Evolutionary conservation across 2,329 filamentous ascomycete species (phyloP).

Genomic region (Fusarium euwallaceae): DNA sequence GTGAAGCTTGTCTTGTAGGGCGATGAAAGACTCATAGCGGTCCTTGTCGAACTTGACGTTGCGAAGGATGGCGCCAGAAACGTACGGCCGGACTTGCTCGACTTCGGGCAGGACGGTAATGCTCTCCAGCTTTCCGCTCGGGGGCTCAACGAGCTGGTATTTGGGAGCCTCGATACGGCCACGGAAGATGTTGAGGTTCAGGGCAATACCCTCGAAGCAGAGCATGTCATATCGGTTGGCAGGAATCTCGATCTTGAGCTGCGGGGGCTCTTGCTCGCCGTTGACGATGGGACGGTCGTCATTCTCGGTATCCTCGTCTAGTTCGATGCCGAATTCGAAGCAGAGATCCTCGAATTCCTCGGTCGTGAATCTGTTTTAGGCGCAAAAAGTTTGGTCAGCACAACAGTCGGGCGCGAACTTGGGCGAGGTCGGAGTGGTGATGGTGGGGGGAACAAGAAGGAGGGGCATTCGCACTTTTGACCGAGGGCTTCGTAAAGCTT

Average conservation of each 20-base stretch:
- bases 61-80: constrained; percentile 89
- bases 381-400: constrained; percentile 37
- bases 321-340: constrained; percentile 98
- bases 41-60: constrained; percentile 93
- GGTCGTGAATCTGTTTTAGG: constrained; percentile 78
- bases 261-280: constrained; percentile 86
- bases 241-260: constrained; percentile 98
- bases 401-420: constrained; percentile 12
- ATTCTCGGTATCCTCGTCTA: constrained; percentile 94
- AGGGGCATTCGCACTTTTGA: constrained; percentile 72
- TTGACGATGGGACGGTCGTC: constrained; percentile 79
- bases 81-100: constrained; percentile 83
- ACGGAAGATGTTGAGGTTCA: constrained; percentile 96
- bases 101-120: constrained; percentile 85
- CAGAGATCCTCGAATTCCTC: constrained; percentile 97
- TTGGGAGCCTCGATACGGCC: constrained; percentile 81
- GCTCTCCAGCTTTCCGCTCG: constrained; percentile 79
- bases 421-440: constrained; percentile 35
- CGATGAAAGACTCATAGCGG: constrained; percentile 97
- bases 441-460: constrained; percentile 35
- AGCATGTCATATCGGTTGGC: constrained; percentile 96
- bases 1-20: constrained; percentile 97
- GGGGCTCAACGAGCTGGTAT: constrained; percentile 80
- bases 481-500: constrained; percentile 94
- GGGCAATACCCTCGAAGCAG: constrained; percentile 95